Percentiles rank a stretch among this genome's conserved stretches.
These are phyloP conservation scores for Flaveria linearis DNA, from an alignment of 129 eudicot species.

Conservation along the genomic window DNA sequence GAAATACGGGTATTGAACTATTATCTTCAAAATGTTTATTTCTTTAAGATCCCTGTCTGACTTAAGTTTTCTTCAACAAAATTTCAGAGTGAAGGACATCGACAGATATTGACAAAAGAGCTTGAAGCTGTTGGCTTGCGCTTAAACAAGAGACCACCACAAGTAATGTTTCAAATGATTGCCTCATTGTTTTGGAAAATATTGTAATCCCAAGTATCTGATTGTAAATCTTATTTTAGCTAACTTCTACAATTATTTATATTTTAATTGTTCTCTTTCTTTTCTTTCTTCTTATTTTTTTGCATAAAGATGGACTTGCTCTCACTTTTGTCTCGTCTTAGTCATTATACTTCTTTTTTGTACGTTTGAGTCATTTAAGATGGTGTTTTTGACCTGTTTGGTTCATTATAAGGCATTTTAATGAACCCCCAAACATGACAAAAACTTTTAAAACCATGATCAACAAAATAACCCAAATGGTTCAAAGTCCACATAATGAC, in stretches of 20 bases:
- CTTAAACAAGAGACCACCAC: conserved; percentile 93
- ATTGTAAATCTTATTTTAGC: background rate
- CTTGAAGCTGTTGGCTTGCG: conserved; percentile 99
- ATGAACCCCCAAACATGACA: background rate
- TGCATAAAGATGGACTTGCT: background rate
- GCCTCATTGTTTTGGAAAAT: background rate
- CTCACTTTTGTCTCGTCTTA: background rate
- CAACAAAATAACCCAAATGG: background rate
- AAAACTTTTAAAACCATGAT: background rate
- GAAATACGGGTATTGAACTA: background rate
- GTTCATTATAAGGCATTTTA: background rate
- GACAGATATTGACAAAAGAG: conserved; percentile 93
- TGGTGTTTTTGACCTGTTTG: background rate
- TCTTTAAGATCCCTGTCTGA: conserved; percentile 5
- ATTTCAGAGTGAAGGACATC: conserved; percentile 92
- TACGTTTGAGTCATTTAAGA: background rate
- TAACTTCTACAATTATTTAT: background rate
- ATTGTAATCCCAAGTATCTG: conserved; percentile 4
- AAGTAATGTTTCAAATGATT: conserved; percentile 44
- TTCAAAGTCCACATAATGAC: background rate
- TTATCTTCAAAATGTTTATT: background rate
- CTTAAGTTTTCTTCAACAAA: background rate
- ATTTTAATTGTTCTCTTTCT: background rate
- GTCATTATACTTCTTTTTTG: background rate
- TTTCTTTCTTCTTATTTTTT: background rate